Conservation (phyloP, 192 early-diverging fungal species). For the Jimgerdemannia flammicorona region DNA sequence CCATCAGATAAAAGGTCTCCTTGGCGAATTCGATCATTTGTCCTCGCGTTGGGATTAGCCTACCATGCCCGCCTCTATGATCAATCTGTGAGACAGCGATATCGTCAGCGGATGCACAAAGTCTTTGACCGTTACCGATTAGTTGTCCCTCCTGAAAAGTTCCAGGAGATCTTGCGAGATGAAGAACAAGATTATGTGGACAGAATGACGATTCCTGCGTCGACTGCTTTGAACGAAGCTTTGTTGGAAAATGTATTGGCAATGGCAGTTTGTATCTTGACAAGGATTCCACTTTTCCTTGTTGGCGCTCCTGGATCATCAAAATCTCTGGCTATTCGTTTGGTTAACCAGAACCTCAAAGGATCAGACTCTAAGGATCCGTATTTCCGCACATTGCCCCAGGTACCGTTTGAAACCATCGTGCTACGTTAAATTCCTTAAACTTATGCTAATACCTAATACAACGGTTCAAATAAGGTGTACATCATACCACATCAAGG, state of each 20-base stretch:
- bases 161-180: constrained; percentile 3
- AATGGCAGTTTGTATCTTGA: constrained; percentile 18
- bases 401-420: neutral
- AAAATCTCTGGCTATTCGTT: constrained; percentile 1
- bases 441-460: neutral
- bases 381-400: constrained; percentile 11
- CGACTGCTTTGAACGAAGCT: constrained; percentile 12
- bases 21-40: neutral
- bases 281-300: constrained; percentile 16
- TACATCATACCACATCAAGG: constrained; percentile 17
- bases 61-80: constrained; percentile 9
- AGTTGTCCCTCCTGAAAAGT: neutral
- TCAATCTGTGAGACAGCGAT: neutral
- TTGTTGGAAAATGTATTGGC: constrained; percentile 13
- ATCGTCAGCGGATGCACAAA: neutral
- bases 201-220: neutral
- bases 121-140: neutral
- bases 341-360: neutral
- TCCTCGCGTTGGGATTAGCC: constrained; percentile 5
- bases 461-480: neutral
- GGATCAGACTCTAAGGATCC: constrained; percentile 11
- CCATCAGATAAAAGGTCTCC: neutral
- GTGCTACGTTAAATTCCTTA: neutral
- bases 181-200: constrained; percentile 18
- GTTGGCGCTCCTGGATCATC: constrained; percentile 13